Evolutionary conservation across 345 rosid genomes (phyloP), one percentile per base, ranked within the genome.

Genomic region (Sonneratia caseolaris): DNA sequence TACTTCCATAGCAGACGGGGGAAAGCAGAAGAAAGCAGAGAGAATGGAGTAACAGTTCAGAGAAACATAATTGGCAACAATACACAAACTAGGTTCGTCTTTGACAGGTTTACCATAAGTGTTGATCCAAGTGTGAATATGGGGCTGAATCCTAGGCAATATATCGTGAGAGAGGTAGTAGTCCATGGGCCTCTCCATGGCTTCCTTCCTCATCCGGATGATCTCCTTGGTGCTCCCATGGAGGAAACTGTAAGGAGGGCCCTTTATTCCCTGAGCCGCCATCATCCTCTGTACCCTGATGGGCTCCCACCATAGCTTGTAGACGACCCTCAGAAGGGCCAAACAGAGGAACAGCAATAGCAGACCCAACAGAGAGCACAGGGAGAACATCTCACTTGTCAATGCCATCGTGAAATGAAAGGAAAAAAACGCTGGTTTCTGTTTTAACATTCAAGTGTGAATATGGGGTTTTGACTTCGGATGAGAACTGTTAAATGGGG

Each of bases 291-390:
- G 72, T n/a, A 57, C 15, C 21, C 68, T 21, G 14, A 68, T 19
- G 24, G 76, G 76, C 16, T 12, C 42, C 72, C 53, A 74, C 76
- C 76, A 74, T 74, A 74, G 72, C 76, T 74, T 59, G 42, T 74
- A 16, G 43, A 74, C 1, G 56, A 68, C 18, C 35, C 37, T 9
- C 37, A 53, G 66, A 19, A 74, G 42, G 66, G 37, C 61, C 36
- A 37, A 35, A 27, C 45, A 35, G 7, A 68, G 59, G 53, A 22
- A 35, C 24, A 49, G 45, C 71, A 68, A 15, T n/a, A 74, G 7
- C 59, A 74, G 18, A 74, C 66, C 66, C 66, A 62, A 40, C 40
- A 22, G 7, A 42, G 19, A 37, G 13, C 35, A 64, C 61, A 16
- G 40, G 36, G 21, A n/a, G 37, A 43, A 12, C 45, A 66, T 16